Percentiles rank a stretch among this genome's conserved stretches.
These are phyloP conservation scores for Lophiostoma macrostomum DNA, from an alignment of 495 filamentous ascomycete genomes.

Conservation along the genomic window DNA sequence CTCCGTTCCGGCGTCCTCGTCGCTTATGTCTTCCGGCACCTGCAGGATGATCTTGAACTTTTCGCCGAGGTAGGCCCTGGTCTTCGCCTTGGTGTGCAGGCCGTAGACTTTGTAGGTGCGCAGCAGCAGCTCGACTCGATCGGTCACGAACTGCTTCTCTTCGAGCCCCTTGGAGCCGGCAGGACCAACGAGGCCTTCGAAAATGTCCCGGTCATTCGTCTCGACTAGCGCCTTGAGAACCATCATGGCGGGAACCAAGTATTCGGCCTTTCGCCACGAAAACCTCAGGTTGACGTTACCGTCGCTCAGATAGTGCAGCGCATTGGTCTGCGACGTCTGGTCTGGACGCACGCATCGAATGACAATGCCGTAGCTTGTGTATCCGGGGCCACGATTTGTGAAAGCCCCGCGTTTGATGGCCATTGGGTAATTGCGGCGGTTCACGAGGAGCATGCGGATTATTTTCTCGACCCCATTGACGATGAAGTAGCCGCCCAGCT, in stretches of 20 bases:
- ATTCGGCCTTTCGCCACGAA: slow-evolving; percentile 97
- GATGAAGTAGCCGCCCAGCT: slow-evolving; percentile 90
- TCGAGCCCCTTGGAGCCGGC: slow-evolving; percentile 66
- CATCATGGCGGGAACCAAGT: slow-evolving; percentile 91
- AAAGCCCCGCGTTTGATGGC: slow-evolving; percentile 90
- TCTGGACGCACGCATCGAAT: slow-evolving; percentile 89
- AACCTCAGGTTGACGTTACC: slow-evolving; percentile 96
- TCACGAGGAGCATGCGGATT: slow-evolving; percentile 85
- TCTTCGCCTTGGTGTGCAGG: slow-evolving; percentile 72
- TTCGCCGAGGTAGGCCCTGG: slow-evolving; percentile 76
- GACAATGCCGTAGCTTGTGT: slow-evolving; percentile 85
- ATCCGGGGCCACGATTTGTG: slow-evolving; percentile 74
- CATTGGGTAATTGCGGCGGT: slow-evolving; percentile 88
- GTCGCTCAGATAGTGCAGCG: slow-evolving; percentile 90
- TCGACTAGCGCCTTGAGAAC: slow-evolving; percentile 90
- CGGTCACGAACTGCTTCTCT: slow-evolving; percentile 87
- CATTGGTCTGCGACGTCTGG: slow-evolving; percentile 96
- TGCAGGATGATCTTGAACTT: slow-evolving; percentile 85
- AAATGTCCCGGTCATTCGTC: slow-evolving; percentile 95
- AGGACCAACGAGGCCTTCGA: slow-evolving; percentile 77
- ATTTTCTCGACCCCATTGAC: slow-evolving; percentile 96
- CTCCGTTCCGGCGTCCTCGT: slow-evolving; percentile 84
- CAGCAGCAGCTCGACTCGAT: slow-evolving; percentile 86
- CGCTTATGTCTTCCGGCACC: slow-evolving; percentile 71
- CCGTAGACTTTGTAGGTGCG: slow-evolving; percentile 89